Conservation (phyloP, 345 rosid species). For the Euphorbia lathyris region DNA sequence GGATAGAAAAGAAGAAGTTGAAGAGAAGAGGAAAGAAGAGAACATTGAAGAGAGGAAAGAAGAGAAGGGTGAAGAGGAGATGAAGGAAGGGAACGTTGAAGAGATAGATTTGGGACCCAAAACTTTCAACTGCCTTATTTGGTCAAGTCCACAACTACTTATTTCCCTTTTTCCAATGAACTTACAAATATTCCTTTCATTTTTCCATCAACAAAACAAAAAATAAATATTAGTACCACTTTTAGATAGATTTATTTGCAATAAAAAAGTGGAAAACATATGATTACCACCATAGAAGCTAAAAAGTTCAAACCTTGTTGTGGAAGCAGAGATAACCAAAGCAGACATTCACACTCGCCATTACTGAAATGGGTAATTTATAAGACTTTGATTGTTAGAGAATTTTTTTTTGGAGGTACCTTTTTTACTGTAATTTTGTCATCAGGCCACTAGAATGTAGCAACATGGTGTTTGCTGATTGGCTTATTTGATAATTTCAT, state of each 20-base stretch:
- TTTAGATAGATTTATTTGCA: neutral
- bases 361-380: neutral
- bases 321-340: neutral
- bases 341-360: neutral
- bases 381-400: too few relatives aligned
- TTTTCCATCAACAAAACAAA: neutral
- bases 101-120: neutral
- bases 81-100: too few relatives aligned
- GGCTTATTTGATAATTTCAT: neutral
- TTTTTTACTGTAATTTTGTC: neutral
- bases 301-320: constrained; percentile 5
- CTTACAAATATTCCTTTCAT: too few relatives aligned
- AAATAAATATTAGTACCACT: neutral
- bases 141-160: too few relatives aligned
- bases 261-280: neutral
- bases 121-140: too few relatives aligned
- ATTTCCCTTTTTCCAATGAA: too few relatives aligned
- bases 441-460: neutral
- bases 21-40: too few relatives aligned
- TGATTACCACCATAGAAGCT: neutral
- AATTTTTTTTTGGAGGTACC: neutral
- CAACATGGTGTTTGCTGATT: neutral
- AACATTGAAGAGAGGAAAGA: too few relatives aligned
- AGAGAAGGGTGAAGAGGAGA: too few relatives aligned
- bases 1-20: too few relatives aligned